phyloP scores from a whole-genome alignment of 176 grass and related monocot species.

The Aegilops umbellulata region DNA sequence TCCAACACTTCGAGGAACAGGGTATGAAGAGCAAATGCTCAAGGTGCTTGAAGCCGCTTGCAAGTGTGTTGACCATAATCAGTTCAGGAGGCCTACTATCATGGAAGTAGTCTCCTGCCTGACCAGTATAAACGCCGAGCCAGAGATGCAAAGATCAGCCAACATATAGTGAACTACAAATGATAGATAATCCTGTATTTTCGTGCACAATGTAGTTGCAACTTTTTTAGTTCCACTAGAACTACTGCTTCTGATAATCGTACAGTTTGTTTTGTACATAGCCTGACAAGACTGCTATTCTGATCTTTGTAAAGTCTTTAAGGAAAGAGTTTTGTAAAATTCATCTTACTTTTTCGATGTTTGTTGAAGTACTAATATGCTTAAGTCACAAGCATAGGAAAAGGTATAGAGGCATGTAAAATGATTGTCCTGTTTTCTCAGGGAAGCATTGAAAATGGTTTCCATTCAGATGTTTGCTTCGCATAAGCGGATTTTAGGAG shows the following conservation, averaged over 20 bases:
- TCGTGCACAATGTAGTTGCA: neutral
- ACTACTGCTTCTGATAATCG: neutral
- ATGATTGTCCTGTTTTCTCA: neutral
- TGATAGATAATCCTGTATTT: neutral
- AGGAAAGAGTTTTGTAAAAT: neutral
- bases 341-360: neutral
- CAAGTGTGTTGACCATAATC: slow-evolving; percentile 37
- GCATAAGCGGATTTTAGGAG: too few relatives aligned
- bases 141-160: neutral
- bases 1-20: slow-evolving; percentile 13
- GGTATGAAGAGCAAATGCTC: slow-evolving; percentile 49
- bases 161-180: neutral
- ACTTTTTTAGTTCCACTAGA: neutral
- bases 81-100: slow-evolving; percentile 42
- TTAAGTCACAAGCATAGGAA: neutral
- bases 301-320: neutral
- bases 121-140: neutral
- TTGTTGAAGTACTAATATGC: neutral
- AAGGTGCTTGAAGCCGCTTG: slow-evolving; percentile 53
- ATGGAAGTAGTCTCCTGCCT: slow-evolving; percentile 41
- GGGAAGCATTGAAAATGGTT: neutral
- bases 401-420: neutral
- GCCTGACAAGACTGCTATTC: neutral
- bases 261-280: neutral
- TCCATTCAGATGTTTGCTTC: too few relatives aligned